Evolutionary conservation across 2,329 filamentous ascomycete genomes (phyloP), one percentile per base, ranked within the genome.

Genomic region (Hirsutella thompsonii): DNA sequence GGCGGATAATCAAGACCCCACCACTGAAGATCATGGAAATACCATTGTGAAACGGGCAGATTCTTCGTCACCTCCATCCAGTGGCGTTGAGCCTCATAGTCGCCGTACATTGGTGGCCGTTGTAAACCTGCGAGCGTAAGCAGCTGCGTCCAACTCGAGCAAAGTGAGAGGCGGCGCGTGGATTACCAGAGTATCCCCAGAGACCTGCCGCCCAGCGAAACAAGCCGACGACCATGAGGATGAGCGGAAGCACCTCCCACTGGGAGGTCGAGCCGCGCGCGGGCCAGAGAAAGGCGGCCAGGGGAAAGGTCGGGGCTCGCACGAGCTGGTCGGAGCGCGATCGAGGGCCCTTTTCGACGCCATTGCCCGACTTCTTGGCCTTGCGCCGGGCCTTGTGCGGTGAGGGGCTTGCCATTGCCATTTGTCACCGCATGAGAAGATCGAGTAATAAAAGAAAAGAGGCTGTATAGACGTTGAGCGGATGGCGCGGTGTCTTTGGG

Each of bases 1-100:
- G 92, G 92, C 42, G 92, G 92, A 60, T 98, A 98, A 64, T 98
- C 92, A 49, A 98, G 72, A 1, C 93, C 93, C 92, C 92, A 98
- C 81, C 90, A 98, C 55, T 90, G 73, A 36, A 96, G 69, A 58
- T 98, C 89, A 60, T 98, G 87, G 56, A 94, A 94, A 62, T 98
- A 98, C 92, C 93, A 98, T 60, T 92, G 83, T 10, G 87, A 92
- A 30, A 93, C 72, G 13, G 92, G 92, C 2, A 98, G 69, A 44
- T 94, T 78, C 8, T 78, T 84, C 2, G 92, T 95, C 49, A 98
- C 70, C 57, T 98, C 92, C 89, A 98, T 94, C 92, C 92, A 98
- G 62, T 98, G 92, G 52, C 92, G 71, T 61, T 98, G 92, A 3
- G 93, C 92, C 67, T 98, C 92, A 63, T 94, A 98, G 62, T 98